Conservation (phyloP, 371 early-diverging fungal species). For the Lichtheimia corymbifera region DNA sequence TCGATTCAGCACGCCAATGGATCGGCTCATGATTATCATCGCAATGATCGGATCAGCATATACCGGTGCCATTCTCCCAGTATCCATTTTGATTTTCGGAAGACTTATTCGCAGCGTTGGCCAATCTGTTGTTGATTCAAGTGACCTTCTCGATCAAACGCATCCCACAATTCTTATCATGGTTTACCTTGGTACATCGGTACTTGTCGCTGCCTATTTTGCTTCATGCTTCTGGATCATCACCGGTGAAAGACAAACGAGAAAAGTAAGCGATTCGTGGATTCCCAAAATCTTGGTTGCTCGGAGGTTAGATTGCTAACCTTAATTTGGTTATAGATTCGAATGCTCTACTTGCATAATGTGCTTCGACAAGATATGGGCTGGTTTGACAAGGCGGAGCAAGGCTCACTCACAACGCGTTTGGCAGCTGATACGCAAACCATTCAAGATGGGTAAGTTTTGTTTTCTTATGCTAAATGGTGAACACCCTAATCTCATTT, state of each 20-base stretch:
- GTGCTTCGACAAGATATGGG: conserved; percentile 84
- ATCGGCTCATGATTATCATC: conserved; percentile 25
- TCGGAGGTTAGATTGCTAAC: too few relatives aligned
- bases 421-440: conserved; percentile 71
- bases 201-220: conserved; percentile 26
- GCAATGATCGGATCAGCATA: conserved; percentile 27
- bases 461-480: too few relatives aligned
- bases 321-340: conserved; percentile 39
- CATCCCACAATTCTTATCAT: conserved; percentile 24
- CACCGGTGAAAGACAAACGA: conserved; percentile 41
- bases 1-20: conserved; percentile 30
- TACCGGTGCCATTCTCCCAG: conserved; percentile 42
- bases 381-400: conserved; percentile 78
- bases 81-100: conserved; percentile 49
- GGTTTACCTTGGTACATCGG: conserved; percentile 32
- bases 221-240: conserved; percentile 32
- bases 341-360: conserved; percentile 65
- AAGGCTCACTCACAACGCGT: conserved; percentile 67
- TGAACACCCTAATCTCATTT: too few relatives aligned
- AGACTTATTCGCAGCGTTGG: conserved; percentile 30
- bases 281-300: too few relatives aligned
- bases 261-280: conserved; percentile 2
- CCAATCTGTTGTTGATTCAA: conserved; percentile 26
- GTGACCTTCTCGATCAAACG: conserved; percentile 25
- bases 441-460: conserved; percentile 60